Conservation (phyloP, 495 filamentous ascomycete species). For the Aspergillus ellipticus region DNA sequence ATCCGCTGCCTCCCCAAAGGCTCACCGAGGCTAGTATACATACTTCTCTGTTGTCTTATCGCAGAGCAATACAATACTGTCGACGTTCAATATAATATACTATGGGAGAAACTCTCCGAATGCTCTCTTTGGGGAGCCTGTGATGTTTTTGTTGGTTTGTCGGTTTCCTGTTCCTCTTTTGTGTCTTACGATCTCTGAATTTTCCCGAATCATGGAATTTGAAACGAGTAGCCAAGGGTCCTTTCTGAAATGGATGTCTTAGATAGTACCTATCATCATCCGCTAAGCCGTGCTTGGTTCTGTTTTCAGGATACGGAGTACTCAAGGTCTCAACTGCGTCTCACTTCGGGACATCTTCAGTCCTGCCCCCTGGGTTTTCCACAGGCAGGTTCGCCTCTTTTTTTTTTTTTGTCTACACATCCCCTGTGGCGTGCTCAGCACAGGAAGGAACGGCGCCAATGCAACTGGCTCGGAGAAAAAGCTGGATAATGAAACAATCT, state of each 20-base stretch:
- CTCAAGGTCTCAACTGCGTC: not conserved
- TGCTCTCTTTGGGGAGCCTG: too few relatives aligned
- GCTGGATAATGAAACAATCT: not conserved
- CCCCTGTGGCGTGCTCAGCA: not conserved
- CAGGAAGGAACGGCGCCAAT: not conserved
- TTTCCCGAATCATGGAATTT: not conserved
- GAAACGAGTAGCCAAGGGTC: not conserved
- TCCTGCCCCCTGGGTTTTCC: not conserved
- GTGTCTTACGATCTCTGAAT: too few relatives aligned
- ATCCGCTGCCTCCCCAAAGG: not conserved
- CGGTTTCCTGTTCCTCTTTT: too few relatives aligned
- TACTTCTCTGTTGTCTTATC: not conserved
- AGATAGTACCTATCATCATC: not conserved
- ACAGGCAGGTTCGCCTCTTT: not conserved
- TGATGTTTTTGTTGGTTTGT: too few relatives aligned
- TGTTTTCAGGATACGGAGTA: not conserved
- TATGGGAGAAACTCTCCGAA: too few relatives aligned
- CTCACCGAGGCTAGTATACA: not conserved
- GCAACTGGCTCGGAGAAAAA: not conserved
- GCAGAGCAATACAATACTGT: too few relatives aligned
- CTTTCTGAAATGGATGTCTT: not conserved
- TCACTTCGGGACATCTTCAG: not conserved
- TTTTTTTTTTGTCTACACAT: too few relatives aligned
- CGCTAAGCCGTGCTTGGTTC: not conserved
- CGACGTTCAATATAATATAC: too few relatives aligned